These are phyloP conservation scores for Turnera subulata DNA, from an alignment of 345 rosid genomes.

Conservation along the genomic window DNA sequence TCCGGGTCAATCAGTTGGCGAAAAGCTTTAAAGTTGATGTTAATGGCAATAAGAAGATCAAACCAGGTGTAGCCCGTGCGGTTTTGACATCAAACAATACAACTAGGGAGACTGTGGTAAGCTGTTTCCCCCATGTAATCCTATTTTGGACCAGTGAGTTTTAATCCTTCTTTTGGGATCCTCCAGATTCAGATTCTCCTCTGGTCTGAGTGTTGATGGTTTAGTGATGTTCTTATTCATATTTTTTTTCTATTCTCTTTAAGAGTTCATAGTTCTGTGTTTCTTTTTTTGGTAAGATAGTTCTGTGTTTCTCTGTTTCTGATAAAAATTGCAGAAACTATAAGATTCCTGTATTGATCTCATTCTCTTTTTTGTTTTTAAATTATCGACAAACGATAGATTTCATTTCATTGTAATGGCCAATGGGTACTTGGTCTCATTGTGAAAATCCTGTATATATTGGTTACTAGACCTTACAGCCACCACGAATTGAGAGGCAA, in stretches of 20 bases:
- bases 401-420: too few species aligned
- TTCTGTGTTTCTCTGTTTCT: too few species aligned
- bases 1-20: conserved; percentile 27
- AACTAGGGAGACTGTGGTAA: conserved; percentile 55
- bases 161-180: not conserved
- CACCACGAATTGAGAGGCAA: conserved; percentile 44
- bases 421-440: too few species aligned
- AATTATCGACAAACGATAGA: too few species aligned
- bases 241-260: too few species aligned
- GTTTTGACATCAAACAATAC: conserved; percentile 57
- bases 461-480: conserved; percentile 42
- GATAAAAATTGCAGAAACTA: too few species aligned
- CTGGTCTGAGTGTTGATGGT: not conserved
- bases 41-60: conserved; percentile 30
- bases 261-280: too few species aligned
- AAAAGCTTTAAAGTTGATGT: conserved; percentile 35
- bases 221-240: not conserved
- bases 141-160: not conserved
- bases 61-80: conserved; percentile 52
- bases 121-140: conserved; percentile 10
- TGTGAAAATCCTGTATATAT: too few species aligned
- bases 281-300: too few species aligned
- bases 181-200: conserved; percentile 2
- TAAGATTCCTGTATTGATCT: too few species aligned
- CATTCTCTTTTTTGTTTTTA: too few species aligned